Evolutionary conservation across 805 yeast genomes (phyloP).

Genomic region (Saccharomycopsis sp.): DNA sequence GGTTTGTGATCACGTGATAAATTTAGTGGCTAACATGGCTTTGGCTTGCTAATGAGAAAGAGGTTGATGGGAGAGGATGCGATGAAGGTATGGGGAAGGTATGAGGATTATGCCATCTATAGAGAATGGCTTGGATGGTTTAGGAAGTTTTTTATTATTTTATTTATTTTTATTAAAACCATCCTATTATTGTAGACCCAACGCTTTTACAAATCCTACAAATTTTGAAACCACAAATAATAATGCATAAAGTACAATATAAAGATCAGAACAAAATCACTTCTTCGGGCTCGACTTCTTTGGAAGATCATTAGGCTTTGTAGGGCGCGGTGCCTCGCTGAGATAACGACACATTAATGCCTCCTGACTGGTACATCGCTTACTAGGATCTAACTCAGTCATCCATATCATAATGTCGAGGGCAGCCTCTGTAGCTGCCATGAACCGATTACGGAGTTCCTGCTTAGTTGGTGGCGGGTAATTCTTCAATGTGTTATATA

Average conservation of each 20-base stretch:
- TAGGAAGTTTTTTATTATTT: background rate
- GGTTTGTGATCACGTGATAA: too few species aligned
- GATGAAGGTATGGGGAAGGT: too few species aligned
- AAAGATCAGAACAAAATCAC: background rate
- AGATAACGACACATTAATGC: conserved; percentile 67
- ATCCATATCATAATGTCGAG: conserved; percentile 65
- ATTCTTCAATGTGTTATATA: conserved; percentile 62
- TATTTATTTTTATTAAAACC: too few species aligned
- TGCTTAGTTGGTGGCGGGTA: conserved; percentile 80
- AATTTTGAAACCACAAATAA: too few species aligned
- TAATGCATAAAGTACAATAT: background rate
- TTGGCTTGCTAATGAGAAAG: background rate
- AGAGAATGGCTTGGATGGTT: background rate
- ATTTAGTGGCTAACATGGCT: too few species aligned
- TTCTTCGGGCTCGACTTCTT: conserved; percentile 24
- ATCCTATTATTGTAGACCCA: background rate
- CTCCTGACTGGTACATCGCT: conserved; percentile 55
- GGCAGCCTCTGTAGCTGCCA: conserved; percentile 86
- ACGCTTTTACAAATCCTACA: background rate
- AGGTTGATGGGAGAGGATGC: background rate
- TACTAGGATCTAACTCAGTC: conserved; percentile 73
- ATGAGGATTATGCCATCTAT: background rate
- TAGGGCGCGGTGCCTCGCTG: conserved; percentile 66
- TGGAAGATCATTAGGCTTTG: conserved; percentile 61
- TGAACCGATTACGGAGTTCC: conserved; percentile 75